Base-by-base conservation (phyloP, 192 early-diverging fungal species). In the Podila verticillata region DNA sequence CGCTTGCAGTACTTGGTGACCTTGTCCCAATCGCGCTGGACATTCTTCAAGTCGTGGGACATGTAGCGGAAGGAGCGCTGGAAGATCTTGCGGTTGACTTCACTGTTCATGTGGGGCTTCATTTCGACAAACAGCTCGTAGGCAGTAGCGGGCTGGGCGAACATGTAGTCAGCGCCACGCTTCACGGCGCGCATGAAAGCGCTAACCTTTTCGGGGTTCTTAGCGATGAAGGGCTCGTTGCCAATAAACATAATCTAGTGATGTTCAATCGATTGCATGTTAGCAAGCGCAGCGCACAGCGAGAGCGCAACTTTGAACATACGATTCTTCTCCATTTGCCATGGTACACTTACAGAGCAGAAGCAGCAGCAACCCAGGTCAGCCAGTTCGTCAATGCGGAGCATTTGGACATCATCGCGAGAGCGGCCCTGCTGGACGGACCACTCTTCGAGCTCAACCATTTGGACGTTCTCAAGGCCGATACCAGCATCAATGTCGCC, bases 301-400 rank as follows among this genome's bases (percentile, higher is more conserved):
- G 17, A 44, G 39, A 44, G 39, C 13, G 15, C 2, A 15, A 44
- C 39, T 44, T 17, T 17, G 0, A 44, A 44, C 39, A 44, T 3
- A 44, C 39, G 9, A 44, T 15, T 0, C 9, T 12, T 15, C 13
- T 44, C 12, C 1, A 15, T 44, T 44, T 44, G 36, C 17, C 17
- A 44, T 44, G 39, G 10, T 44, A 44, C 0, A 57, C 80, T 79
- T 83, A 88, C 87, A 63, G 75, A 88, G 47, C 87, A 89, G 78
- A 88, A 90, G 71, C 89, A 90, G 79, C 89, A 90, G 68, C 88
- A 90, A 9, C 89, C 90, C 7, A 91, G 74, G 24, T 91, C 85
- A 32, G 90, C 90, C 17, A 91, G 82, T 72, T 90, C 90, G 54
- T 91, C 90, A 65, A 91, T 91, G 31, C 90, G 73, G 39, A 91